A percentile compares a stretch with the other conserved stretches of the same genome.
Evolutionary conservation across 2,329 filamentous ascomycete species (phyloP).

Genomic region (Colletotrichum lupini): DNA sequence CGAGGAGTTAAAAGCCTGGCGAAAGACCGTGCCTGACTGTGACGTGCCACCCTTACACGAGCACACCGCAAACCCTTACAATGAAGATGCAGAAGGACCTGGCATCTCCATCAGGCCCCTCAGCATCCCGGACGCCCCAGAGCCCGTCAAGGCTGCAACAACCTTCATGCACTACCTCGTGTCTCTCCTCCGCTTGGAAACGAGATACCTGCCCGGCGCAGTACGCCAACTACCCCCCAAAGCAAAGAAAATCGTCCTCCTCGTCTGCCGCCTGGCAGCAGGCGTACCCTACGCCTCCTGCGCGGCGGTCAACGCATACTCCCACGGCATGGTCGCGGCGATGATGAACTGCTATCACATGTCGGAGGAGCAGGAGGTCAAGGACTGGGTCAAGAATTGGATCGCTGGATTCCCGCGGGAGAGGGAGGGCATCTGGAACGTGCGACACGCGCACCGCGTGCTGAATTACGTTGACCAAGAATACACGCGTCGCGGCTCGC

Average conservation of each 20-base stretch:
- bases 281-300: slow-evolving; percentile 10
- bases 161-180: slow-evolving; percentile 24
- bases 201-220: not conserved
- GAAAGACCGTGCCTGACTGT: not conserved
- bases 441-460: slow-evolving; percentile 10
- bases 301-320: slow-evolving; percentile 6
- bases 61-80: not conserved
- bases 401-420: slow-evolving; percentile 17
- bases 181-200: not conserved
- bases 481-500: slow-evolving; percentile 14
- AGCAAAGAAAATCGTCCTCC: not conserved
- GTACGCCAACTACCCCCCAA: not conserved
- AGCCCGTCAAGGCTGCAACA: slow-evolving; percentile 17
- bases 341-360: slow-evolving; percentile 24
- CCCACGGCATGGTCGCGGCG: slow-evolving; percentile 3
- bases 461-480: slow-evolving; percentile 19
- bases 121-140: not conserved
- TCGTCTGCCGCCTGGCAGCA: slow-evolving; percentile 8
- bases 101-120: not conserved
- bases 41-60: slow-evolving; percentile 12
- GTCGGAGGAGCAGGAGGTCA: slow-evolving; percentile 3
- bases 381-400: slow-evolving; percentile 16
- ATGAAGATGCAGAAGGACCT: not conserved
- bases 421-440: slow-evolving; percentile 17
- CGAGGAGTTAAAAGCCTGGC: slow-evolving; percentile 7